Base-by-base conservation (phyloP, 331 rosid genomes). In the Phaseolus coccineus region DNA sequence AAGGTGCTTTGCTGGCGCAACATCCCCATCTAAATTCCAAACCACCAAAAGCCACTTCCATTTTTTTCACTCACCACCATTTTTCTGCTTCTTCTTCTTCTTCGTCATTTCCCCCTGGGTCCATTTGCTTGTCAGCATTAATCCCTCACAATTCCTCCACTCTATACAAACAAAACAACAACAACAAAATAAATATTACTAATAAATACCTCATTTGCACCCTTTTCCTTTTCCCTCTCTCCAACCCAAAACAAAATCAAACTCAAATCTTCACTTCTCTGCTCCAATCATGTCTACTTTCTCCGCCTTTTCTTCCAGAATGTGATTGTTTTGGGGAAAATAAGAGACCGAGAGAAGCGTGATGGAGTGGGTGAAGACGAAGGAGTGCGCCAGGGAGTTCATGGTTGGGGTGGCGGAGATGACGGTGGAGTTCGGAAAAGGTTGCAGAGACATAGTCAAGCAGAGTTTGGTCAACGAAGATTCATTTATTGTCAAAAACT, bases 361-460 rank as follows among this genome's bases (percentile, higher is more conserved):
- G 9, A 80, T 80, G 84, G 84, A 81, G 53, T 64, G 6, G 76
- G 84, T 8, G 40, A 71, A 73, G 71, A 65, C 80, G 28, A 84
- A 82, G 84, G 93, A 84, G 15, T 85, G 88, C 31, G 79, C 81
- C 33, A 72, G 75, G 80, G 99, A 93, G 90, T 95, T 95, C 71
- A 66, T 88, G 57, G 87, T 79, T 58, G 99, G 97, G 58, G 91
- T 81, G 77, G 87, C 84, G 73, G 97, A 95, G 86, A 90, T 95
- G 84, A 77, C 93, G 2, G 89, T 93, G 85, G 96, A 80, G 86
- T 90, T 91, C 24, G 94, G 93, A 51, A 95, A 89, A 81, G 98
- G 97, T 3, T 95, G 99, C 52, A 90, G 97, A 73, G 99, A 93
- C 82, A 84, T 95, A 74, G 93, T 88, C 79, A 81, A 79, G 83